Conservation (phyloP, 2,329 filamentous ascomycete species). For the Diaporthe velutina region DNA sequence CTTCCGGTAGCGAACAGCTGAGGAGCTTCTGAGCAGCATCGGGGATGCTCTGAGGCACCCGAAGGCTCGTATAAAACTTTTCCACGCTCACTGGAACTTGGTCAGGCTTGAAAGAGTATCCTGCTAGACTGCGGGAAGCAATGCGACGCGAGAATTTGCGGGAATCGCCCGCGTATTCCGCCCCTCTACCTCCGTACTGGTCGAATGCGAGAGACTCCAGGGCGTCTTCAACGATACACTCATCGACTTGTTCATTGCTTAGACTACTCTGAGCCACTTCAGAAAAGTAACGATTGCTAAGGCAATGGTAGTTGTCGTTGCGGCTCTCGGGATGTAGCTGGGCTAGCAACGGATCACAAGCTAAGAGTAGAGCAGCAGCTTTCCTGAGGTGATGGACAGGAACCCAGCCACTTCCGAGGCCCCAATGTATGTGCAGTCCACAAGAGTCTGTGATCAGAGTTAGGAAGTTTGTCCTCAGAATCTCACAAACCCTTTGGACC, state of each 20-base stretch:
- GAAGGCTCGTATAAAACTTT: background rate
- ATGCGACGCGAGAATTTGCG: background rate
- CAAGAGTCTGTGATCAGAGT: background rate
- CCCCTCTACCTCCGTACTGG: background rate
- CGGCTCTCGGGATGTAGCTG: constrained; percentile 2
- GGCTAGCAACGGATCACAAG: background rate
- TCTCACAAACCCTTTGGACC: background rate
- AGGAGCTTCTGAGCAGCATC: background rate
- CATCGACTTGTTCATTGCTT: background rate
- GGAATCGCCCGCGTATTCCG: background rate
- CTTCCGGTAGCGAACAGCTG: background rate
- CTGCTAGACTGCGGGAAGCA: background rate
- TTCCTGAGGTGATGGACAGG: background rate
- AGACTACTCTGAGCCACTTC: background rate
- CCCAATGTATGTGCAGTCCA: constrained; percentile 13
- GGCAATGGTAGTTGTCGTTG: background rate
- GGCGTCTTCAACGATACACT: background rate
- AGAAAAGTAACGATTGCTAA: constrained; percentile 2
- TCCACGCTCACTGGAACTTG: background rate
- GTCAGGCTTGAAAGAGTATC: background rate
- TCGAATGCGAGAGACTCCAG: background rate
- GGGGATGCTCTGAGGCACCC: background rate
- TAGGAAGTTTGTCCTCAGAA: background rate
- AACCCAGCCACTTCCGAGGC: background rate
- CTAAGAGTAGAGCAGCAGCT: background rate